These are phyloP conservation scores for Crithidia thermophila DNA, from an alignment of 208 protist species.

Conservation along the genomic window DNA sequence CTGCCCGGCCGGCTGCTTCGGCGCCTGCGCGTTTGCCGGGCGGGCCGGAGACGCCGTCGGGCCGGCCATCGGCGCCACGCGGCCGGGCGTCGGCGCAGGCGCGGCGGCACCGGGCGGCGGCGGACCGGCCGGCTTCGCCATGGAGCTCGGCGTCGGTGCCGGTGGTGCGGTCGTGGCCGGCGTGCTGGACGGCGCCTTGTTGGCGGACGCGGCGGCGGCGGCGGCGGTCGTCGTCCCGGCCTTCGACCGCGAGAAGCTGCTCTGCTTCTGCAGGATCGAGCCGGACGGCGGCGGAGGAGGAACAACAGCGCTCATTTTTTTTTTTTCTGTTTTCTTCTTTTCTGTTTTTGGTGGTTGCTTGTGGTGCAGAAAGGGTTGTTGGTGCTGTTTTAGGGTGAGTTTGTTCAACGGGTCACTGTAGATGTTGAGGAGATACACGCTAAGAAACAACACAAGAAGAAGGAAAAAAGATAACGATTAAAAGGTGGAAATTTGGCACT, in stretches of 20 bases:
- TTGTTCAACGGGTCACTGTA: no score
- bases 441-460: no score
- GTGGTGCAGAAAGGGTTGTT: no score
- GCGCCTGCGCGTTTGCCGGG: not conserved
- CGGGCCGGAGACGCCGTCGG: constrained; percentile 1
- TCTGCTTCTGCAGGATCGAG: constrained; percentile 35
- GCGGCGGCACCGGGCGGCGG: not conserved
- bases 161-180: not conserved
- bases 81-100: not conserved
- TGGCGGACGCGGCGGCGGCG: constrained; percentile 6
- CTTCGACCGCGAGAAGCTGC: constrained; percentile 39
- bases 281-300: constrained; percentile 27
- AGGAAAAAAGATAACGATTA: no score
- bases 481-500: no score
- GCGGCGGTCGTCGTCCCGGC: constrained; percentile 7
- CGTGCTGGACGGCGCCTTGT: not conserved
- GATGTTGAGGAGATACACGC: no score
- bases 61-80: not conserved
- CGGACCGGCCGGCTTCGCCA: not conserved
- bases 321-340: not conserved
- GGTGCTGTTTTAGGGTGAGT: no score
- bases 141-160: constrained; percentile 3
- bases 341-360: not conserved
- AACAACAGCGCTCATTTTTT: constrained; percentile 28
- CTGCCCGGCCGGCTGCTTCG: not conserved